Base-by-base conservation (phyloP, 2,329 filamentous ascomycete species). In the Didymellaceae sp. region DNA sequence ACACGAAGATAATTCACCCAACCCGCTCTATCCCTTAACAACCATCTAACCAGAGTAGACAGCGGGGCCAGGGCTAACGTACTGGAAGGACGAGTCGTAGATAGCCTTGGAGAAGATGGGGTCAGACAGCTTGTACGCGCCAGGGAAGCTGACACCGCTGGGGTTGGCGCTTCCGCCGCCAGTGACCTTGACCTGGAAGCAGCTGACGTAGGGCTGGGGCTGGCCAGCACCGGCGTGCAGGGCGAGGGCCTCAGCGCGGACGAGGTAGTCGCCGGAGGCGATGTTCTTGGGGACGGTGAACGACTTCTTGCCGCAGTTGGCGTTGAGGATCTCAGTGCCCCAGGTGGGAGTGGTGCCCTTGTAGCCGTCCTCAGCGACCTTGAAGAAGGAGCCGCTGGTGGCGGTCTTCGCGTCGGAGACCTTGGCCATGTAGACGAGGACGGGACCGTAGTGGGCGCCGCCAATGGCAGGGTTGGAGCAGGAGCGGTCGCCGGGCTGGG, bases 151-250 rank as follows among this genome's bases (percentile, higher is more conserved):
- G 16, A 73, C 70, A 50, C 70, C 70, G 28, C 55, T 21, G 0
- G 70, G 70, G 21, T 45, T 72, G 6, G 69, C 69, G 40, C 58
- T 66, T 11, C 71, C 71, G 6, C 68, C 68, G 6, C 64, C 65
- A 1, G 63, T 71, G 10, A 74, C 71, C 61, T 68, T 73, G 43
- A 74, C 67, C 62, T 74, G 70, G 58, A 72, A 71, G 63, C 70
- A 73, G 8, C 57, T 57, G 3, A 73, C 68, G 35, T 72, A 73
- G 2, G 70, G 70, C 54, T 73, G 70, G 9, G 65, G 61, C 14
- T 65, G 52, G 0, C 58, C 58, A 2, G 61, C 67, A 38, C 70
- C 70, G 35, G 68, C 68, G 34, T 73, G 70, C 13, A 72, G 60
- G 9, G 70, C 68, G 35, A 71, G 62, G 5, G 54, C 68, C 60